Percentiles rank a stretch among this genome's conserved stretches.
These are phyloP conservation scores for Spironucleus salmonicida DNA, from an alignment of 208 protist genomes.

Conservation along the genomic window DNA sequence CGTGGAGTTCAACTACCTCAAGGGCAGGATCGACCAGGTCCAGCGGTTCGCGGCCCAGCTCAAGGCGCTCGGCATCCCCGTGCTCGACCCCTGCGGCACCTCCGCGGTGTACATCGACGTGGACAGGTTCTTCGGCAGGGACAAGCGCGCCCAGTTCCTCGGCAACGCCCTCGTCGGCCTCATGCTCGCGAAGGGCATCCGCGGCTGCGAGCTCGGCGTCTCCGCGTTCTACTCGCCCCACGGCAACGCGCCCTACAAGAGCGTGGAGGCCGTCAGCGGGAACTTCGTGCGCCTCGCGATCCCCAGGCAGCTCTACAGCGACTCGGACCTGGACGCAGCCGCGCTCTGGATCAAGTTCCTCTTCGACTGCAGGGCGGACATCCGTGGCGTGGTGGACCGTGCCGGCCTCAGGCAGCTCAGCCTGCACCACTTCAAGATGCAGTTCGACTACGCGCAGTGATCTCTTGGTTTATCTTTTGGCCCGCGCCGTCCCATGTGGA, in stretches of 20 bases:
- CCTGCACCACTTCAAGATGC: not conserved
- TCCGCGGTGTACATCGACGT: conserved; percentile 27
- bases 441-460: not conserved
- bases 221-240: not conserved
- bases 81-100: conserved; percentile 21
- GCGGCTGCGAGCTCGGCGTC: conserved; percentile 23
- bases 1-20: not conserved
- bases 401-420: not conserved
- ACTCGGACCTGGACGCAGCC: not conserved
- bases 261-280: not conserved
- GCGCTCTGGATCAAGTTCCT: not conserved
- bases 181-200: conserved; percentile 16
- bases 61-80: conserved; percentile 17
- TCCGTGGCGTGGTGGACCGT: not conserved
- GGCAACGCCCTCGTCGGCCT: conserved; percentile 24
- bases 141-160: not conserved
- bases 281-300: not conserved
- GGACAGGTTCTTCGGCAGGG: conserved; percentile 23
- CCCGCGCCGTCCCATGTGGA: too few relatives aligned
- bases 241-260: not conserved
- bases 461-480: too few relatives aligned
- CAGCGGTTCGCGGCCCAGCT: conserved; percentile 11
- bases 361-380: not conserved
- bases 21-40: conserved; percentile 22
- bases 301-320: not conserved